Conservation (phyloP, 805 yeast species). For the Saccharomyces paradoxus region DNA sequence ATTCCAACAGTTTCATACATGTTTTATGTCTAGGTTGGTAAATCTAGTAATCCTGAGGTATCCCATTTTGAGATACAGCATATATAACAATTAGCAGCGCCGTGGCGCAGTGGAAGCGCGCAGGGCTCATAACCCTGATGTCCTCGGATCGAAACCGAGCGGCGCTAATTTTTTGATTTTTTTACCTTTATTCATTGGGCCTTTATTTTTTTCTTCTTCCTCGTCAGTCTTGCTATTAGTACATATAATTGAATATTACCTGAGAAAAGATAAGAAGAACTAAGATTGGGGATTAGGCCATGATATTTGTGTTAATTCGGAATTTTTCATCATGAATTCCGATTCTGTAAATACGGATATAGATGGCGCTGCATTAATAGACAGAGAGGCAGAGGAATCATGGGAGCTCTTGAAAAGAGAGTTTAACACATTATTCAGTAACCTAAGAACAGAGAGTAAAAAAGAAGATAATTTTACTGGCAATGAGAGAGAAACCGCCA, state of each 20-base stretch:
- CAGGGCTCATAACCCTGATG: conserved; percentile 99
- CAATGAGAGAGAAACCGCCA: background rate
- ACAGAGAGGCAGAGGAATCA: background rate
- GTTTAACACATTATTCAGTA: background rate
- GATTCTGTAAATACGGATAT: background rate
- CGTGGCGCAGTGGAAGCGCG: conserved; percentile 99
- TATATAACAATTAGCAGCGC: conserved; percentile 65
- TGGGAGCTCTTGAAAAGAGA: background rate
- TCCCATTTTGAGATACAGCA: too few relatives aligned
- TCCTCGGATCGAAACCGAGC: conserved; percentile 95
- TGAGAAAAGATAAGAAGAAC: background rate
- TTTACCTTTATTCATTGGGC: background rate
- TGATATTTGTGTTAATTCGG: background rate
- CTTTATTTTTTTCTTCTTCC: background rate
- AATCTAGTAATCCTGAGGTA: too few relatives aligned
- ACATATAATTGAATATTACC: background rate
- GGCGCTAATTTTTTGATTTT: conserved; percentile 59
- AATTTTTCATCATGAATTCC: background rate
- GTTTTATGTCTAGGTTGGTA: too few relatives aligned
- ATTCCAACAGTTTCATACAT: too few relatives aligned
- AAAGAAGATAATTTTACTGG: background rate
- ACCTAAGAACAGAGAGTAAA: background rate
- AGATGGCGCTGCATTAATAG: background rate
- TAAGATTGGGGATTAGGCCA: background rate
- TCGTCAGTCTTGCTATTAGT: background rate